Percentiles rank a stretch among this genome's conserved stretches.
Conservation (phyloP, 176 grass and related monocot species). For the Triticum turgidum region DNA sequence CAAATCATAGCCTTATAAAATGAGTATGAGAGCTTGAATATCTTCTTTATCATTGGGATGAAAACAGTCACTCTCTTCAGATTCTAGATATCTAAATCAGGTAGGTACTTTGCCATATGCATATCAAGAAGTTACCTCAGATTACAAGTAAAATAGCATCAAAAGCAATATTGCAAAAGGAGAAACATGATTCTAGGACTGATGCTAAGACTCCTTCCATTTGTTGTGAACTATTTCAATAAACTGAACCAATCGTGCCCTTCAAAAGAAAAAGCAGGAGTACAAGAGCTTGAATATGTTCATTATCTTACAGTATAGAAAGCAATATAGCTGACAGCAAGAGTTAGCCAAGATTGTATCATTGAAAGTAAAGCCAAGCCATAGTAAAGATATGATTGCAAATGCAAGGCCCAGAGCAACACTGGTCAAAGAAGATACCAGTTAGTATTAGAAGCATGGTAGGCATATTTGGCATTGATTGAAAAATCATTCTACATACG, state of each 20-base stretch:
- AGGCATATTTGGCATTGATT: neutral
- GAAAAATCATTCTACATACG: slow-evolving; percentile 52
- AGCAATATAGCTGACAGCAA: slow-evolving; percentile 95
- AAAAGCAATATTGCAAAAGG: slow-evolving; percentile 1
- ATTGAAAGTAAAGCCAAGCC: slow-evolving; percentile 92
- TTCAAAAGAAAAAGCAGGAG: slow-evolving; percentile 2
- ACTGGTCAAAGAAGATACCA: slow-evolving; percentile 50
- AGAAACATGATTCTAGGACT: neutral
- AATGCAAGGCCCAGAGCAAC: slow-evolving; percentile 78
- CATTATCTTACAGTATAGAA: slow-evolving; percentile 82
- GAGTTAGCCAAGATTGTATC: slow-evolving; percentile 87
- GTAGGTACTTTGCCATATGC: neutral
- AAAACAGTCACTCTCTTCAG: neutral
- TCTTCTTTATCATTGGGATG: neutral
- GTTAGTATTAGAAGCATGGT: slow-evolving; percentile 16
- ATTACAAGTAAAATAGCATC: slow-evolving; percentile 2
- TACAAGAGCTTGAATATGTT: neutral
- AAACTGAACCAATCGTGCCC: neutral
- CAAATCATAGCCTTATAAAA: neutral
- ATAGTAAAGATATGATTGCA: slow-evolving; percentile 81
- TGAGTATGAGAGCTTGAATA: neutral
- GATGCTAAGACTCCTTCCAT: neutral
- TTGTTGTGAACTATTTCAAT: neutral
- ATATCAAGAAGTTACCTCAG: neutral
- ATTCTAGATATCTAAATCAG: neutral